A percentile compares a stretch with the other conserved stretches of the same genome.
Conservation (phyloP, 169 alveolate genomes). For the Cryptosporidium meleagridis region DNA sequence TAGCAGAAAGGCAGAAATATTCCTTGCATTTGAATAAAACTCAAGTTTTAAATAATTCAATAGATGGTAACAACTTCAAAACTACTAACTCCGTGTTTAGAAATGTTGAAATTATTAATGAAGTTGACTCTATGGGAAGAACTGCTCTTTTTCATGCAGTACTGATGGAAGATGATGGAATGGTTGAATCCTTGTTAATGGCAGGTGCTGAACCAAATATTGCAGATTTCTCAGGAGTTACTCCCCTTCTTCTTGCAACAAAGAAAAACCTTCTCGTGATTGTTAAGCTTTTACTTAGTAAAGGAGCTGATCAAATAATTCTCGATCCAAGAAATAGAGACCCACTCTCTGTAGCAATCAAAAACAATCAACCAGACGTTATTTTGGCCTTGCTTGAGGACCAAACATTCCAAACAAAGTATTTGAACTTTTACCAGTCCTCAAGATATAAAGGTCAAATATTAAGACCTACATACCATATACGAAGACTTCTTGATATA, state of each 20-base stretch:
- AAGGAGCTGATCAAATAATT: slow-evolving; percentile 59
- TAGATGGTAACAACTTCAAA: not conserved
- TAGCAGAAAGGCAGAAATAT: slow-evolving; percentile 54
- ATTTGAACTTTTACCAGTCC: slow-evolving; percentile 37
- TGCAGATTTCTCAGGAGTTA: slow-evolving; percentile 52
- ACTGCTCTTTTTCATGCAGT: slow-evolving; percentile 71
- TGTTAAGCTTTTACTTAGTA: slow-evolving; percentile 24
- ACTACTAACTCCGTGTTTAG: not conserved
- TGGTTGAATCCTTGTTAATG: slow-evolving; percentile 27
- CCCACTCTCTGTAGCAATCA: slow-evolving; percentile 58
- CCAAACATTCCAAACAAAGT: slow-evolving; percentile 28
- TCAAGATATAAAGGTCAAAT: slow-evolving; percentile 45
- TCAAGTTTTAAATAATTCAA: not conserved
- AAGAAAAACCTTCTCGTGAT: slow-evolving; percentile 28
- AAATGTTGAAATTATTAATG: slow-evolving; percentile 28
- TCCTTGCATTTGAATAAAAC: slow-evolving; percentile 8
- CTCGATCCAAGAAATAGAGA: slow-evolving; percentile 42
- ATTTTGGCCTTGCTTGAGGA: slow-evolving; percentile 35
- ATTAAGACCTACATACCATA: slow-evolving; percentile 46
- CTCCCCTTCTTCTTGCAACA: slow-evolving; percentile 59
- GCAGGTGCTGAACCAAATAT: slow-evolving; percentile 74
- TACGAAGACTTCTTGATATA: slow-evolving; percentile 43
- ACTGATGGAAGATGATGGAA: slow-evolving; percentile 60
- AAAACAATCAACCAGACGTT: slow-evolving; percentile 45
- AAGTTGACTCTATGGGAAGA: slow-evolving; percentile 59